phyloP scores from a whole-genome alignment of 768 basidiomycete genomes.

The Strobilomyces confusus region DNA sequence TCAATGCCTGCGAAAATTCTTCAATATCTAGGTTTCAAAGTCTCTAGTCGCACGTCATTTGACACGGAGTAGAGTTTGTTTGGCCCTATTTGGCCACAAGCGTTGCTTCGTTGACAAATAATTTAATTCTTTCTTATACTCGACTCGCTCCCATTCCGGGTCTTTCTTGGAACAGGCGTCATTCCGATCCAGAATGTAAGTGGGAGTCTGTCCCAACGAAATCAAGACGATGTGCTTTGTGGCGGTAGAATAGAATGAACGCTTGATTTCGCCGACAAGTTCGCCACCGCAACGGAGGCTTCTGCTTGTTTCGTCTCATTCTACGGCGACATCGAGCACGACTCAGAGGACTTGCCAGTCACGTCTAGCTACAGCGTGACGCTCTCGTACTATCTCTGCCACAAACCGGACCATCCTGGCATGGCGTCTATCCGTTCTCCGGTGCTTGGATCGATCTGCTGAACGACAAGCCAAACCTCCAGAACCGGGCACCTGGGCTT shows the following conservation, averaged over 20 bases:
- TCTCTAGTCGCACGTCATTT: no score
- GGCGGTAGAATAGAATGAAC: conserved; percentile 2
- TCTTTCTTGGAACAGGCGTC: no score
- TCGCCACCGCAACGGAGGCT: background rate
- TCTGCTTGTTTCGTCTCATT: conserved; percentile 39
- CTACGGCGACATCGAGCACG: conserved; percentile 42
- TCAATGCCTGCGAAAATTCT: no score
- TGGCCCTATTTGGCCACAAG: no score
- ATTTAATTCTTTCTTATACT: no score
- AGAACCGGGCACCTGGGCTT: conserved; percentile 12
- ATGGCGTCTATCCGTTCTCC: background rate
- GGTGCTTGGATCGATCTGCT: background rate
- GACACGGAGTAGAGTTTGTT: no score
- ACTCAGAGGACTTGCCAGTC: conserved; percentile 40
- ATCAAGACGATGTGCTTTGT: no score
- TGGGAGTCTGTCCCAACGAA: no score
- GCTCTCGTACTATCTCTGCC: conserved; percentile 39
- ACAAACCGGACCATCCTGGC: background rate
- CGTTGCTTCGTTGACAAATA: no score
- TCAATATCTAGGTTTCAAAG: no score
- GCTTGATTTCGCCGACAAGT: background rate
- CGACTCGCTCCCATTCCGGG: no score
- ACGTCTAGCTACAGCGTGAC: conserved; percentile 41
- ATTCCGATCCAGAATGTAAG: no score
- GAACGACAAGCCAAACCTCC: conserved; percentile 2